phyloP scores from a whole-genome alignment of 2,329 filamentous ascomycete genomes.

The Ophiocordyceps polyrhachis-furcata region DNA sequence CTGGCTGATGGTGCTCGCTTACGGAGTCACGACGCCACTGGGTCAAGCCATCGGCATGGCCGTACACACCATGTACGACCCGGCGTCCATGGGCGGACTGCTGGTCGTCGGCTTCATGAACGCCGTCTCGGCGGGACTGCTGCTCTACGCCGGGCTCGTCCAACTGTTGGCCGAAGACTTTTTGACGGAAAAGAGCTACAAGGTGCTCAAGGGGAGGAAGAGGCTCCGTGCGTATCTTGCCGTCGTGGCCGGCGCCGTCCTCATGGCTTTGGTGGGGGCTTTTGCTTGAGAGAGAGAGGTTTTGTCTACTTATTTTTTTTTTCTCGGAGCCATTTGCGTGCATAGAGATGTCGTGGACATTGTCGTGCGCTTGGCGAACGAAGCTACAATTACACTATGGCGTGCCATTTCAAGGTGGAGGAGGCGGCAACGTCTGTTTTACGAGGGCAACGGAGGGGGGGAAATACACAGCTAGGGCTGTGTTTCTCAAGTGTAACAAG shows the following conservation, averaged over 20 bases:
- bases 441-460: too few species aligned
- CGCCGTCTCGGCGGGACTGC: conserved; percentile 59
- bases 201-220: conserved; percentile 39
- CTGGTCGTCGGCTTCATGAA: conserved; percentile 80
- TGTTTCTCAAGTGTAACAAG: too few species aligned
- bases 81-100: conserved; percentile 47
- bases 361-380: not conserved
- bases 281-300: conserved; percentile 32
- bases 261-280: conserved; percentile 56
- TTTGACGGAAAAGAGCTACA: conserved; percentile 56
- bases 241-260: conserved; percentile 42
- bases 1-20: conserved; percentile 66
- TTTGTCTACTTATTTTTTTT: not conserved
- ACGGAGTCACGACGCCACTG: conserved; percentile 59
- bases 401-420: not conserved
- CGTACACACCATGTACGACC: conserved; percentile 65
- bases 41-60: conserved; percentile 69
- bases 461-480: too few species aligned
- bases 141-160: conserved; percentile 69
- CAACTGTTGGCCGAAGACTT: conserved; percentile 78
- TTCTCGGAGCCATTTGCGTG: not conserved
- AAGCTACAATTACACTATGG: not conserved
- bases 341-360: not conserved
- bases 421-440: too few species aligned
- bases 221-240: conserved; percentile 43